Evolutionary conservation across 306 rosid genomes (phyloP), one percentile per base, ranked within the genome.

Genomic region (Herpetospermum pedunculosum): DNA sequence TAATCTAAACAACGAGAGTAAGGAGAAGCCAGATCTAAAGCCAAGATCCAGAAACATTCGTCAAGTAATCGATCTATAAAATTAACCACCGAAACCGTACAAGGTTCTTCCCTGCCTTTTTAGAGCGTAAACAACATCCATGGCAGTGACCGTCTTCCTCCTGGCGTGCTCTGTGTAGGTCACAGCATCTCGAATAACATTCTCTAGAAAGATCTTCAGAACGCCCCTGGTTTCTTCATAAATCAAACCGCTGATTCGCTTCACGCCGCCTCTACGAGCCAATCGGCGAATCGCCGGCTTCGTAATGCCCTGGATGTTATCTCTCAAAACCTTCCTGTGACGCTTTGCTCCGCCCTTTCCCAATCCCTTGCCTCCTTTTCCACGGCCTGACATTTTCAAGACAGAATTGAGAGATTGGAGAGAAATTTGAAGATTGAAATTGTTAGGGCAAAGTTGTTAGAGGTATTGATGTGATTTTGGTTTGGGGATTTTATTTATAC

Each of bases 121-220:
- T 5, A 59, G 16, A 4, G 68, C 68, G 16, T 59, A 59, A 1
- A 59, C 68, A 1, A 59, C 68, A 30, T 59, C 68, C 68, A 59
- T 59, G 23, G 68, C 68, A 25, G 68, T 59, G 13, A 59, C 68
- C 41, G 68, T 59, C 68, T 59, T 59, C 41, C 68, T 59, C 41
- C 68, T 59, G 2, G 68, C 68, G 25, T 59, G 68, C 68, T 59
- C 68, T 0, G 68, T 59, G 68, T 59, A 59, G 13, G 68, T 59
- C 12, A 59, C 68, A 16, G 68, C 68, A 30, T 59, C 68, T 6
- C 68, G 68, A 30, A 59, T 59, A 13, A 59, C 68, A 59, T 59
- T 59, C 41, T 59, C 68, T 1, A 59, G 68, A 13, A 59, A 59
- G 68, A 59, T 59, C 68, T 59, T 59, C 68, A 59, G 8, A 1